Evolutionary conservation across 305 asterid species (phyloP), one percentile per base, ranked within the genome.

Genomic region (Fraxinus sp.): DNA sequence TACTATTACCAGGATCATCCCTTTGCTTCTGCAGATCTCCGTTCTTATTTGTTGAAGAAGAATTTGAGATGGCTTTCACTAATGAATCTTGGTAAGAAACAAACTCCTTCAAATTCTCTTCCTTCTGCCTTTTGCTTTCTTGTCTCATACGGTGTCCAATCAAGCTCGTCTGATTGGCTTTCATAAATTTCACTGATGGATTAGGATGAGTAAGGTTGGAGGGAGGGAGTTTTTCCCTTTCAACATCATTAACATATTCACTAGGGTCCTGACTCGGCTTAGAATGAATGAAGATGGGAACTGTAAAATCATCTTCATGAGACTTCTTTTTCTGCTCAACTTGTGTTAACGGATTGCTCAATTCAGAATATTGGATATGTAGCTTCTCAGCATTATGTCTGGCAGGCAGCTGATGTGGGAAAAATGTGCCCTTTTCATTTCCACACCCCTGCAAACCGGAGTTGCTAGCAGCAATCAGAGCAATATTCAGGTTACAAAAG

Each of bases 251-350:
- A 85, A 76, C 20, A 37, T 14, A 46, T 49, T 82, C 86, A 22
- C 86, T 80, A 26, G 70, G 72, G 14, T 75, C 86, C 39, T 74
- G 78, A 78, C 81, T 22, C 6, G 84, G 76, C 24, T 14, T 55
- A 18, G 92, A 79, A 77, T 85, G 85, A 52, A 83, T 14, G 79
- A 89, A 90, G 30, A 89, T 33, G 28, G 95, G 95, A 87, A 91
- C 93, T 5, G 76, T 79, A 70, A 76, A 91, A 74, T 91, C 95
- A 78, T 88, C 93, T 78, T 91, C 91, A 14, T 83, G 90, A 55
- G 75, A 59, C 68, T 88, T 86, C 86, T 89, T 88, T 76, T 82
- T 81, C 71, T 77, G 89, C 80, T 86, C 85, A 28, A 57, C 79
- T 82, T 57, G 90, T 70, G 81, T 49, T 73, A 26, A 81, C 18